phyloP scores from a whole-genome alignment of 1,284 basidiomycete genomes.

The Microbotryomycetes sp. region DNA sequence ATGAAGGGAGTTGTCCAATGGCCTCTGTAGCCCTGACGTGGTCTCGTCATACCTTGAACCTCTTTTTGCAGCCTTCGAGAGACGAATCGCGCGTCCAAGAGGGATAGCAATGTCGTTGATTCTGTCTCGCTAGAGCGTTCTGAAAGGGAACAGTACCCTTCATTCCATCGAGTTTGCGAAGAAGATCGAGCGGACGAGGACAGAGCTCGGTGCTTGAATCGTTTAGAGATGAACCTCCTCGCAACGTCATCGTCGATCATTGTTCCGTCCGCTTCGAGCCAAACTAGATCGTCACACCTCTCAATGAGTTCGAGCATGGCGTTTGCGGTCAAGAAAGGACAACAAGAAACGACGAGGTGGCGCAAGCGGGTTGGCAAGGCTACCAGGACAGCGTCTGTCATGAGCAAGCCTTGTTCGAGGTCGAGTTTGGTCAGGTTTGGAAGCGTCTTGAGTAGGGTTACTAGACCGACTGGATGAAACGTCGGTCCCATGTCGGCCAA shows the following conservation, averaged over 20 bases:
- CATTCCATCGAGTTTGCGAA: slow-evolving; percentile 15
- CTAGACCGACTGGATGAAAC: slow-evolving; percentile 60
- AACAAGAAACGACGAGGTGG: slow-evolving; percentile 65
- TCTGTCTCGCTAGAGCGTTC: not conserved
- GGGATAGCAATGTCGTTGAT: slow-evolving; percentile 4
- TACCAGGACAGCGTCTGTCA: slow-evolving; percentile 63
- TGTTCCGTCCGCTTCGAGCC: slow-evolving; percentile 73
- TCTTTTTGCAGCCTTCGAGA: slow-evolving; percentile 2
- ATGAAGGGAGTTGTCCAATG: slow-evolving; percentile 12
- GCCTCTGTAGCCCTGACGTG: slow-evolving; percentile 12
- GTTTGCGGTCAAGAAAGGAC: slow-evolving; percentile 55
- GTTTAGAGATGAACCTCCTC: slow-evolving; percentile 58
- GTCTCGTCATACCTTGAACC: not conserved
- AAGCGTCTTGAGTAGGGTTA: slow-evolving; percentile 62
- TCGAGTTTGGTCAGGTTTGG: slow-evolving; percentile 68
- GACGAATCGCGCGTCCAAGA: slow-evolving; percentile 16
- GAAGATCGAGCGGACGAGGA: not conserved
- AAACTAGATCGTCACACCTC: slow-evolving; percentile 54
- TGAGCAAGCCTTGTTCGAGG: slow-evolving; percentile 68
- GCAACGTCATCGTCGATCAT: slow-evolving; percentile 57
- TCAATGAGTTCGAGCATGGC: slow-evolving; percentile 59
- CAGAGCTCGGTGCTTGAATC: slow-evolving; percentile 45
- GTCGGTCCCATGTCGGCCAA: slow-evolving; percentile 65
- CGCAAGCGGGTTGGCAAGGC: slow-evolving; percentile 62
- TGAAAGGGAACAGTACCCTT: not conserved